Base-by-base conservation (phyloP, 2,329 filamentous ascomycete genomes). In the Ophiobolus disseminans region DNA sequence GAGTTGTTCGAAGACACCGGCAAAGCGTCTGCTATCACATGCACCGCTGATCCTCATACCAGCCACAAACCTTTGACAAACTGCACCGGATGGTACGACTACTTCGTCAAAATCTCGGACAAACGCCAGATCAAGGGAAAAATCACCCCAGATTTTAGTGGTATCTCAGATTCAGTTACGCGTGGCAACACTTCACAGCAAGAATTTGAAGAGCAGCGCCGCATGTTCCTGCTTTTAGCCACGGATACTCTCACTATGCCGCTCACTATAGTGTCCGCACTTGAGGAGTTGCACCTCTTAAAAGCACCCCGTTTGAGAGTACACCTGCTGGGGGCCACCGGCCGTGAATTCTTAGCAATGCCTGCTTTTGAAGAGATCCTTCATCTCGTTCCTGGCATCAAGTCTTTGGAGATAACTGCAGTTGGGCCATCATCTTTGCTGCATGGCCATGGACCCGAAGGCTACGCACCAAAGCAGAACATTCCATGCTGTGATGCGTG, bases 191-290 rank as follows among this genome's bases (percentile, higher is more conserved):
- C 31, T 4, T 40, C 14, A 11, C 44, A 56, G 13, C 36, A 45
- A 34, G 53, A 57, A 14, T 46, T 54, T n/a, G 40, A 52, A 30
- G 53, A 58, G 37, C 26, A 48, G 16, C 51, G 53, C 41, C 53
- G 49, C 46, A 53, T 57, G 45, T 61, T 61, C 31, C 49, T 61
- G 23, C 44, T 61, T 8, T 50, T 46, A 3, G 48, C 48, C 6
- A 55, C 58, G 21, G 58, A 61, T 26, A 57, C 44, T 22, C 50
- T 61, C 5, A 58, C 58, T 4, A 61, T 61, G 55, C 58, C 58
- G 9, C 45, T 61, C 13, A 57, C 58, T 21, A 54, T 61, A 11
- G 8, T 50, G 2, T 45, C 53, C 1, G 55, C 55, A 2, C 58
- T 61, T n/a, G 58, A 61, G 25, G 55, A 58, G 17, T 40, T 58